phyloP scores from a whole-genome alignment of 1,139 yeast species.

The Saccharomyces hybrid region DNA sequence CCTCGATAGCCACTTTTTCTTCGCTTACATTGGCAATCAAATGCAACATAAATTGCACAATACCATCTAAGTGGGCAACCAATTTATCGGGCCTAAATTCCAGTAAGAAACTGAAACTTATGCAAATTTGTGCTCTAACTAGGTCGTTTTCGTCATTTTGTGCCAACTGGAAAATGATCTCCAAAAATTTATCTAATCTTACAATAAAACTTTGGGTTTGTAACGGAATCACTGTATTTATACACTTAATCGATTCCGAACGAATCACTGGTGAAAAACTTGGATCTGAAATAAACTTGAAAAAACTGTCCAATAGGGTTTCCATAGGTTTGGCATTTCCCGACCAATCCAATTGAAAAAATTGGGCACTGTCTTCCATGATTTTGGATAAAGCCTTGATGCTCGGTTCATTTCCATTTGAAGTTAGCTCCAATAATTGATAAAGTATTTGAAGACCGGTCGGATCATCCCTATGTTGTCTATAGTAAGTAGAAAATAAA shows the following conservation, averaged over 20 bases:
- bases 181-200: slow-evolving; percentile 59
- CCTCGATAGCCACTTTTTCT: slow-evolving; percentile 80
- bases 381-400: slow-evolving; percentile 77
- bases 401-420: slow-evolving; percentile 61
- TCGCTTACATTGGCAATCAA: slow-evolving; percentile 51
- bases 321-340: slow-evolving; percentile 48
- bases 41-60: slow-evolving; percentile 76
- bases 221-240: slow-evolving; percentile 68
- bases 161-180: slow-evolving; percentile 58
- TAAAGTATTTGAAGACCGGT: slow-evolving; percentile 65
- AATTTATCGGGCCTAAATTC: slow-evolving; percentile 78
- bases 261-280: slow-evolving; percentile 44
- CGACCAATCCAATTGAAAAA: slow-evolving; percentile 52
- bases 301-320: slow-evolving; percentile 59
- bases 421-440: slow-evolving; percentile 54
- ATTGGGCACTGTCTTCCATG: slow-evolving; percentile 61
- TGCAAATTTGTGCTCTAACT: slow-evolving; percentile 70
- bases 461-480: slow-evolving; percentile 31
- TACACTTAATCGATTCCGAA: slow-evolving; percentile 60
- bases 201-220: slow-evolving; percentile 59
- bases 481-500: slow-evolving; percentile 48
- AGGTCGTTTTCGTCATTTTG: slow-evolving; percentile 45
- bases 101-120: slow-evolving; percentile 65
- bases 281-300: slow-evolving; percentile 42
- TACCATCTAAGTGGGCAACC: slow-evolving; percentile 74